These are phyloP conservation scores for Phylloporus sp. DNA, from an alignment of 768 basidiomycete species.

Conservation along the genomic window DNA sequence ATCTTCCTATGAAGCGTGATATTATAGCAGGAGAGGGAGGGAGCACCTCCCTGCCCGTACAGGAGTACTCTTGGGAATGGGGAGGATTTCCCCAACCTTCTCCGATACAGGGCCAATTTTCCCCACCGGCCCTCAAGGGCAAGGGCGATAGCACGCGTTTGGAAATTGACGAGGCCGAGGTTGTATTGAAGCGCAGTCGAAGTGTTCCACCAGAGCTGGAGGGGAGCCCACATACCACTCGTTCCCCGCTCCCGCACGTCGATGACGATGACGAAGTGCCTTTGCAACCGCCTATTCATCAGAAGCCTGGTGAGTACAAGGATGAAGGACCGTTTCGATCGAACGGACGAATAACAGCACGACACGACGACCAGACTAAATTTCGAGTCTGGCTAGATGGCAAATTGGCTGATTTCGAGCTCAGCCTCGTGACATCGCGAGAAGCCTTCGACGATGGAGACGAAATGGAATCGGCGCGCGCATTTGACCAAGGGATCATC, in stretches of 20 bases:
- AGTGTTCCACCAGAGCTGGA: constrained; percentile 56
- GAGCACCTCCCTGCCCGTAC: constrained; percentile 30
- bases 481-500: constrained; percentile 61
- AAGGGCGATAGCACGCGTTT: constrained; percentile 12
- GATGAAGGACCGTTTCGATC: constrained; percentile 36
- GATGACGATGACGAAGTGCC: constrained; percentile 25
- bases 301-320: constrained; percentile 1
- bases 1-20: constrained; percentile 26
- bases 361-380: constrained; percentile 54
- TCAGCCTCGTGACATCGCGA: constrained; percentile 53
- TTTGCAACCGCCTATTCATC: neutral
- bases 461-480: constrained; percentile 50
- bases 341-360: constrained; percentile 55
- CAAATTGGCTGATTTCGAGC: constrained; percentile 61
- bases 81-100: constrained; percentile 83
- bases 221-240: constrained; percentile 36
- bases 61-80: constrained; percentile 94
- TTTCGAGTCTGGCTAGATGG: constrained; percentile 66
- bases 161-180: constrained; percentile 19
- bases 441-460: constrained; percentile 35
- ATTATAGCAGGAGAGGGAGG: constrained; percentile 3
- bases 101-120: constrained; percentile 53
- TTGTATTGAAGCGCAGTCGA: constrained; percentile 42
- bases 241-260: constrained; percentile 16
- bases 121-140: constrained; percentile 11